Evolutionary conservation across 768 basidiomycete genomes (phyloP).

Genomic region (Suillus americanus): DNA sequence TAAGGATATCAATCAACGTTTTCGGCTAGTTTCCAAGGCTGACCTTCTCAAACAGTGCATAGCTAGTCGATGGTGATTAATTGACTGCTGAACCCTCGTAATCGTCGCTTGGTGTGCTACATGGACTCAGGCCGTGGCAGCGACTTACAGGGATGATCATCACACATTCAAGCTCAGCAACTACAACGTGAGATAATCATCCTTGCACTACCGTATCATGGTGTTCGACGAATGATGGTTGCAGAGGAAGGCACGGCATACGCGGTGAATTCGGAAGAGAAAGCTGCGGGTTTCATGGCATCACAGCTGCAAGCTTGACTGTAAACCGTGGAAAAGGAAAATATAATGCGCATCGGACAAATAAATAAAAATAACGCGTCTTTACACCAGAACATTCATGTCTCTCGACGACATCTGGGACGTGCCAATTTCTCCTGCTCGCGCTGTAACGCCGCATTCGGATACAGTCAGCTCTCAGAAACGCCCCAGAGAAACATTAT

Average conservation of each 20-base stretch:
- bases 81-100: background rate
- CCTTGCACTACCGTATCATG: background rate
- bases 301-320: too few species aligned
- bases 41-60: background rate
- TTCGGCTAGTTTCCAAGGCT: background rate
- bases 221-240: background rate
- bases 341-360: constrained; percentile 10
- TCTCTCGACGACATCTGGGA: constrained; percentile 63
- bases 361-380: constrained; percentile 30
- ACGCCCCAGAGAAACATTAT: constrained; percentile 46
- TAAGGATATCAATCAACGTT: background rate
- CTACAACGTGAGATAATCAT: background rate
- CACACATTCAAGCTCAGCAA: background rate
- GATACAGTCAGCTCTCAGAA: constrained; percentile 20
- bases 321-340: too few species aligned
- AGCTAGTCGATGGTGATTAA: too few species aligned
- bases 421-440: constrained; percentile 39
- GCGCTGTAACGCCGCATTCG: constrained; percentile 19
- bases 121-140: background rate
- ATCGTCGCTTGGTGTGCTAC: background rate
- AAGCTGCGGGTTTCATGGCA: background rate
- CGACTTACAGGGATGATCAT: background rate
- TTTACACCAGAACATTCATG: constrained; percentile 16
- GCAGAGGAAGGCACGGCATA: background rate
- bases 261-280: background rate